Base-by-base conservation (phyloP, 2,329 filamentous ascomycete species). In the Colletotrichum chlorophyti region DNA sequence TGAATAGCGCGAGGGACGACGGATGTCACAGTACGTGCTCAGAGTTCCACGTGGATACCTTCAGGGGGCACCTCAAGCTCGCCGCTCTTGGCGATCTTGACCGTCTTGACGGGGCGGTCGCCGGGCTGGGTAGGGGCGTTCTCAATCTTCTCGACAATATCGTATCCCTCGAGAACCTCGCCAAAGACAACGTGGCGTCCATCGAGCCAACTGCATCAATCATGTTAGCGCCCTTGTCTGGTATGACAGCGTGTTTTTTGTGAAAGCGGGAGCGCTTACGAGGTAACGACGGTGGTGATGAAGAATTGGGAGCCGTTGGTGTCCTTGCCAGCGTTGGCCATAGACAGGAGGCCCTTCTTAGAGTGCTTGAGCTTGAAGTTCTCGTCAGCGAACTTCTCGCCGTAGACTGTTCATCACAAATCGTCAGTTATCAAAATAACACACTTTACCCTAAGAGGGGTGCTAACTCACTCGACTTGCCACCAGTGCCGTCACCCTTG, bases 351-450 rank as follows among this genome's bases (percentile, higher is more conserved):
- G 69, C 91, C 91, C 76, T 87, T 89, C 85, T 92, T 93, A 81
- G 83, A 85, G 87, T 96, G 91, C 84, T 93, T 93, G 72, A 94
- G 84, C 88, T 95, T 94, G 85, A 96, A 95, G 89, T 94, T 95
- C 87, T 96, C 91, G 70, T 96, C 91, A 65, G 85, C 77, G 79
- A 95, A 95, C 79, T 91, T 91, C 68, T 85, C 82, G 69, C 91
- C 91, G 74, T 94, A 95, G 81, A 95, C 86, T 88, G 63, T n/a
- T 11, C 5, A 15, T 52, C 12, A 17, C 37, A 24, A 40, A 24
- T 17, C 19, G 14, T 45, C 38, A 27, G 37, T 26, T 24, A 11
- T 11, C 8, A 21, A 4, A 15, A 11, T 1, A 4, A 47, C n/a
- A 10, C 3, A 7, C 12, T 10, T 21, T 21, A 15, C n/a, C n/a